Conservation (phyloP, 2,329 filamentous ascomycete genomes). For the Biscogniauxia mediterranea region DNA sequence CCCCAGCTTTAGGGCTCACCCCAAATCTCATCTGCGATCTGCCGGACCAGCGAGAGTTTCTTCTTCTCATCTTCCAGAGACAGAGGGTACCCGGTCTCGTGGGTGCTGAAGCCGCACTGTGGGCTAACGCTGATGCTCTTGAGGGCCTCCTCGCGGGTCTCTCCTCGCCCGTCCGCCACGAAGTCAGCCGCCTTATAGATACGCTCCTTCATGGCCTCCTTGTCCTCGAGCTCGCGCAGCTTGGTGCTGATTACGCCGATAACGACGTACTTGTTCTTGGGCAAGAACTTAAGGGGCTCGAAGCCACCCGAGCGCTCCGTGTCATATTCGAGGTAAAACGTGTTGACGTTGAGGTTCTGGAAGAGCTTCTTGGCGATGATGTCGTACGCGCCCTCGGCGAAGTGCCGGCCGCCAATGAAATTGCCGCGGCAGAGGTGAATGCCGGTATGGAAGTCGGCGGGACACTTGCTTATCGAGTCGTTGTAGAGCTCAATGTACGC, state of each 20-base stretch:
- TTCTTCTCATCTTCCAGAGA: slow-evolving; percentile 68
- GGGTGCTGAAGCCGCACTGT: slow-evolving; percentile 73
- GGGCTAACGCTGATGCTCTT: slow-evolving; percentile 67
- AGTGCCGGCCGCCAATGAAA: slow-evolving; percentile 65
- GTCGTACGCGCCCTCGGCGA: slow-evolving; percentile 66
- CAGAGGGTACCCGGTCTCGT: slow-evolving; percentile 70
- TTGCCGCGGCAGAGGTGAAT: slow-evolving; percentile 73
- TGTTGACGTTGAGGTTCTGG: slow-evolving; percentile 60
- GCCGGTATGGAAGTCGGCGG: slow-evolving; percentile 70
- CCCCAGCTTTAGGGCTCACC: slow-evolving; percentile 35
- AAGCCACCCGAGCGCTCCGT: slow-evolving; percentile 64
- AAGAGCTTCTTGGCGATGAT: slow-evolving; percentile 66
- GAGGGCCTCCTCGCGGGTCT: slow-evolving; percentile 65
- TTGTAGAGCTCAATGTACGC: slow-evolving; percentile 78
- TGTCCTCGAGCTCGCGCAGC: slow-evolving; percentile 59
- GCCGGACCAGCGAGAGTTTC: slow-evolving; percentile 68
- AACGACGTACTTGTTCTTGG: slow-evolving; percentile 61
- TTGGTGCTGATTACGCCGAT: slow-evolving; percentile 65
- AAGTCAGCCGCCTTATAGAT: slow-evolving; percentile 63
- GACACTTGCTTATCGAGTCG: slow-evolving; percentile 61
- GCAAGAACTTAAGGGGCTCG: slow-evolving; percentile 61
- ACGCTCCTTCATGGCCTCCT: slow-evolving; percentile 60
- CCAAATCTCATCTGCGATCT: slow-evolving; percentile 74
- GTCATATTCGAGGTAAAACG: slow-evolving; percentile 70
- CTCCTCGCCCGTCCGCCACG: slow-evolving; percentile 65